Evolutionary conservation across 2,329 filamentous ascomycete species (phyloP).

Genomic region (Sarocladium brachiariae): DNA sequence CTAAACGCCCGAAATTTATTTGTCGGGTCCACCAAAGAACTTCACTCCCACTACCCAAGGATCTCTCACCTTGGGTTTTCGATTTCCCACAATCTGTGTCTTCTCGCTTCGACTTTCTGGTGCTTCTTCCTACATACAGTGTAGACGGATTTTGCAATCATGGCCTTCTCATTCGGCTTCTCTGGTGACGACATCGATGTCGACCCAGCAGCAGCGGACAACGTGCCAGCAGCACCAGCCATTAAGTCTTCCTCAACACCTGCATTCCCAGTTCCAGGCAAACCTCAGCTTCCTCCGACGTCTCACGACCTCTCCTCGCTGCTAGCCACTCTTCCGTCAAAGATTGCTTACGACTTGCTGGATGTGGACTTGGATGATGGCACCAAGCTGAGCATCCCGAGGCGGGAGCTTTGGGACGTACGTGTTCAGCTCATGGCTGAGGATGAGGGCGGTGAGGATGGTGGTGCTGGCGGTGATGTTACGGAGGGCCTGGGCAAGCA

Average conservation of each 20-base stretch:
- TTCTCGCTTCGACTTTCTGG: neutral
- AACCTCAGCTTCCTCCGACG: conserved; percentile 50
- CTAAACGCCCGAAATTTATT: conserved; percentile 6
- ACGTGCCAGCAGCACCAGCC: conserved; percentile 18
- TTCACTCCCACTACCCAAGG: neutral
- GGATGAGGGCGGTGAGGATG: conserved; percentile 39
- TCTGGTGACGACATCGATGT: conserved; percentile 58
- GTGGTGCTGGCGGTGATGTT: conserved; percentile 33
- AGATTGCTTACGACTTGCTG: conserved; percentile 62
- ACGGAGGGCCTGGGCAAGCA: conserved; percentile 53
- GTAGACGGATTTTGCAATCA: conserved; percentile 13
- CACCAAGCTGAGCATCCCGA: conserved; percentile 50
- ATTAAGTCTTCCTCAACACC: conserved; percentile 26
- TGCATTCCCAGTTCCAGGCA: conserved; percentile 57
- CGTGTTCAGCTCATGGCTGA: conserved; percentile 75
- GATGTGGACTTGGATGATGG: conserved; percentile 51
- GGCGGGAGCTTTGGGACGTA: conserved; percentile 76
- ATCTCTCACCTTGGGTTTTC: neutral
- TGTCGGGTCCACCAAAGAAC: neutral
- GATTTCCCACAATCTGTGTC: neutral
- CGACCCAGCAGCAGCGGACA: conserved; percentile 14
- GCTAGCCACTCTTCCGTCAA: conserved; percentile 59
- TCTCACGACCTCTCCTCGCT: conserved; percentile 44
- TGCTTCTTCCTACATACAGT: neutral
- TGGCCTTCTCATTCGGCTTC: conserved; percentile 56